Base-by-base conservation (phyloP, 2,329 filamentous ascomycete genomes). In the Colletotrichum horii region DNA sequence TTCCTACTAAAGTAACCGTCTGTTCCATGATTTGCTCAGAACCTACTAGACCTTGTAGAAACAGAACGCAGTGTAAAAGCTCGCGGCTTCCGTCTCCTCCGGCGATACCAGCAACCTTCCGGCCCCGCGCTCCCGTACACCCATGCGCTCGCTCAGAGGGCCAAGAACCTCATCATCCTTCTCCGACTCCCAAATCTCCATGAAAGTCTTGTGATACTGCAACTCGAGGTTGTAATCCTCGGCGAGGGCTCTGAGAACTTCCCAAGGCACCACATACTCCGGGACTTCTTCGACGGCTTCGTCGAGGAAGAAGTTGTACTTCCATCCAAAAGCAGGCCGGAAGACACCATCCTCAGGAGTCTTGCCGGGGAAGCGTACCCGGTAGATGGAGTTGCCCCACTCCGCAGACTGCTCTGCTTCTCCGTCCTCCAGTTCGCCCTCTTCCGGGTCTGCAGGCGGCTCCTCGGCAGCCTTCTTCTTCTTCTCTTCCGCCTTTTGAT, bases 231-330 rank as follows among this genome's bases (percentile, higher is more conserved):
- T 98, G 88, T 96, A 99, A 82, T 98, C 96, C 83, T 98, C 96
- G 22, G 97, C 97, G 80, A 98, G 88, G 30, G 95, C 96, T 85
- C 97, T 95, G 87, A 99, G 98, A 1, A 96, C 96, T 83, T 98
- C 96, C 96, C 97, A 99, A 0, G 97, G 97, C 2, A 99, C 97
- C 2, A 99, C 96, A 83, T 98, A 99, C 86, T 99, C 97, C 4
- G 97, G 96, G 9, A 98, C 95, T 82, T 96, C 95, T 83, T 98
- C 96, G 24, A 99, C 97, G 0, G 97, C 97, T 85, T 99, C 97
- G 80, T 97, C 93, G 72, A 99, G 92, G 84, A 96, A 98, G 88
- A 98, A 99, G 82, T 93, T 98, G 87, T 99, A 99, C 84, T 97
- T 98, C 96, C 97, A 98, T 66, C 96, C 97, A 82, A 96, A 98